Conservation (phyloP, 2,329 filamentous ascomycete species). For the Teratosphaeria destructans region DNA sequence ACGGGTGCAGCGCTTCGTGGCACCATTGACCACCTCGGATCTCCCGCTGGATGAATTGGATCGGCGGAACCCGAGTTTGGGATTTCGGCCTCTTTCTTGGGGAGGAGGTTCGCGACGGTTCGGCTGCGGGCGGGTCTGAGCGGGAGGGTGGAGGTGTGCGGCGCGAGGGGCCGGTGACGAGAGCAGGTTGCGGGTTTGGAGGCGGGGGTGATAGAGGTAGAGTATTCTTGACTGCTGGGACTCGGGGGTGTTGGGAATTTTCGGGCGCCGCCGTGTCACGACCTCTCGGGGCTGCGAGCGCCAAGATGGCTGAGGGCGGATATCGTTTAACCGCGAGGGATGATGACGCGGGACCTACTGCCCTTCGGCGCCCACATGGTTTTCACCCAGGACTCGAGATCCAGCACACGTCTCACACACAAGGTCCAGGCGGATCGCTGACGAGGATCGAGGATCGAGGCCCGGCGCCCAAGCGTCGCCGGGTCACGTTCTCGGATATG, state of each 20-base stretch:
- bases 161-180: too few relatives aligned
- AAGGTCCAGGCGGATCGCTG: not conserved
- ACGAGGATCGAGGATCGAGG: not conserved
- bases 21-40: not conserved
- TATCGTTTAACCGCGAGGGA: not conserved
- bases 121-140: too few relatives aligned
- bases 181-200: too few relatives aligned
- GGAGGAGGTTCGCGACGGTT: not conserved
- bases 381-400: not conserved
- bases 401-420: not conserved
- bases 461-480: not conserved
- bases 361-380: not conserved
- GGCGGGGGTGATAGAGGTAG: too few relatives aligned
- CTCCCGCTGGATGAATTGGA: not conserved
- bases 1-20: not conserved
- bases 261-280: not conserved
- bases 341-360: not conserved
- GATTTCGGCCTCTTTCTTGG: not conserved
- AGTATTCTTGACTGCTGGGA: not conserved
- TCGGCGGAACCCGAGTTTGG: not conserved
- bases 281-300: not conserved
- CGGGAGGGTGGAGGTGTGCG: too few relatives aligned
- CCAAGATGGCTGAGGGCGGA: not conserved
- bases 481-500: not conserved
- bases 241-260: not conserved